Percentiles rank a stretch among this genome's conserved stretches.
Evolutionary conservation across 202 grass and related monocot genomes (phyloP).

Genomic region (Musa balbisiana): DNA sequence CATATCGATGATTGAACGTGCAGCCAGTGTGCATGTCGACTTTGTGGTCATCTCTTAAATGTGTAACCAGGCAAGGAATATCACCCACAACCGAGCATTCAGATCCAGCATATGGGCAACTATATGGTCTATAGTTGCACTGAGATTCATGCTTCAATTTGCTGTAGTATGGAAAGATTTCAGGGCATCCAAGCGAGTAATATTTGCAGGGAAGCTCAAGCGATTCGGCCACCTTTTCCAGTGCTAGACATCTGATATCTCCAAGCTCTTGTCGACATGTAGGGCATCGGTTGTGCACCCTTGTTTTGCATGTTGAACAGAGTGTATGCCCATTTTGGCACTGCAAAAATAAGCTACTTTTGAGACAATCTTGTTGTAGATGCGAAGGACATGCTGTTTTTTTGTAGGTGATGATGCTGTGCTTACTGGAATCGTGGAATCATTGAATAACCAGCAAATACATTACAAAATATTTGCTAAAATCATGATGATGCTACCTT

Average conservation of each 20-base stretch:
- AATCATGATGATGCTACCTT: too few relatives aligned
- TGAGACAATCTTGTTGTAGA: background rate
- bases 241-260: slow-evolving; percentile 78
- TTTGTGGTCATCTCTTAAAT: slow-evolving; percentile 93
- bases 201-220: slow-evolving; percentile 86
- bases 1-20: slow-evolving; percentile 97
- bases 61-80: slow-evolving; percentile 59
- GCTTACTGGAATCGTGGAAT: background rate
- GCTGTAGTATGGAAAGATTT: slow-evolving; percentile 73
- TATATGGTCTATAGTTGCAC: slow-evolving; percentile 84
- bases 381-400: background rate
- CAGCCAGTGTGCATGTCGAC: slow-evolving; percentile 95
- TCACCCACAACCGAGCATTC: slow-evolving; percentile 78
- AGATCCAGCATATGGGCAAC: slow-evolving; percentile 85
- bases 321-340: slow-evolving; percentile 91
- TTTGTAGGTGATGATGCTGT: background rate
- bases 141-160: slow-evolving; percentile 81
- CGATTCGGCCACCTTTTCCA: slow-evolving; percentile 93
- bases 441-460: background rate
- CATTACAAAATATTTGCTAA: background rate
- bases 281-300: slow-evolving; percentile 85
- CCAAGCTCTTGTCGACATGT: slow-evolving; percentile 88
- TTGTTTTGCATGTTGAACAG: slow-evolving; percentile 77
- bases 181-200: slow-evolving; percentile 54
- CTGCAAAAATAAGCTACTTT: slow-evolving; percentile 30